Base-by-base conservation (phyloP, 2,329 filamentous ascomycete genomes). In the Botrytis pseudocinerea region DNA sequence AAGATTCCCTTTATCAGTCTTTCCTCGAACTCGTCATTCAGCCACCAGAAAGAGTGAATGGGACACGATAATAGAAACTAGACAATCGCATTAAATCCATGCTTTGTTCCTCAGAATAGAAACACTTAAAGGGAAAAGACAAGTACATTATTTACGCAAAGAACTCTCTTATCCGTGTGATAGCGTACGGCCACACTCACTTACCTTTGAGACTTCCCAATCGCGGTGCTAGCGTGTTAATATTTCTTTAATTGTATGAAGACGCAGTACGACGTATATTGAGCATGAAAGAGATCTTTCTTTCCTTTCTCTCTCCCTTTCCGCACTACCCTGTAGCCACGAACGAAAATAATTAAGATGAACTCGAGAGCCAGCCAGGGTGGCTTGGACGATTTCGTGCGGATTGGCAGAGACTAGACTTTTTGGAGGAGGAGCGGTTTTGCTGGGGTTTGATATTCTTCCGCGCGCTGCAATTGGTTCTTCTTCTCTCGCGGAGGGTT, bases 71-170 rank as follows among this genome's bases (percentile, higher is more conserved):
- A 66, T 66, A 66, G 63, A 66, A 57, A 65, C 9, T 46, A 9
- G n/a, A 66, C 46, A 66, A 66, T 66, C 4, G 28, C 32, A 40
- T 66, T 32, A 51, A 51, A 66, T 12, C 16, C 25, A 0, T 42
- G 57, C 64, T 68, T 68, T 68, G 4, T 32, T 12, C 9, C 64
- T 32, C 35, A 16, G 46, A 68, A 68, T 68, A 68, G 64, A 40
- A 66, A 66, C 20, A 42, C 4, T 38, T 4, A n/a, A 35, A 61
- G 35, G 4, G 20, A 22, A 28, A 12, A 32, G 8, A 54, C 64
- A 66, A 66, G 38, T 0, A 28, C 14, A 66, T 66, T 66, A 40
- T 54, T 28, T 5, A 28, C 25, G 16, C n/a, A 65, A 35, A 48
- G 62, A 44, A 48, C 20, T 28, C 28, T n/a, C 35, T 40, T 66